These are phyloP conservation scores for Cladorrhinum sp. DNA, from an alignment of 2,329 filamentous ascomycete genomes.

Conservation along the genomic window DNA sequence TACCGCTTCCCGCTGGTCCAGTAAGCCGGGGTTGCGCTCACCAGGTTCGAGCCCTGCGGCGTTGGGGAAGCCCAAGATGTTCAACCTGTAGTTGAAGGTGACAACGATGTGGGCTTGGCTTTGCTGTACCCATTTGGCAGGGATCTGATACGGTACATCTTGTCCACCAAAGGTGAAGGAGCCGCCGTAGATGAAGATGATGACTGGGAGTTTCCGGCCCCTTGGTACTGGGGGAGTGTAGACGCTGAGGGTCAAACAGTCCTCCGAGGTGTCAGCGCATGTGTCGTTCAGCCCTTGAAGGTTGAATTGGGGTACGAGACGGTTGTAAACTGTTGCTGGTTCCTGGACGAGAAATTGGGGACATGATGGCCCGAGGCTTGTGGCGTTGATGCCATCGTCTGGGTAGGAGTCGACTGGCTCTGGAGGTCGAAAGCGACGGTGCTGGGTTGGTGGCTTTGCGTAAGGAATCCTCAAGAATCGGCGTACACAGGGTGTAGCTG, in stretches of 20 bases:
- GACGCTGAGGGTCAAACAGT: slow-evolving; percentile 27
- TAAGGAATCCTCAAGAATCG: slow-evolving; percentile 33
- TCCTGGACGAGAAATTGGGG: slow-evolving; percentile 22
- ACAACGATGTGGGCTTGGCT: slow-evolving; percentile 32
- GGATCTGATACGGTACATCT: slow-evolving; percentile 30
- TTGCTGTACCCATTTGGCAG: slow-evolving; percentile 31
- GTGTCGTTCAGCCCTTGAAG: slow-evolving; percentile 24
- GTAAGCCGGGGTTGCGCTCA: slow-evolving; percentile 46
- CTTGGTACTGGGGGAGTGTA: slow-evolving; percentile 21
- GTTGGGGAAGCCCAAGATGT: slow-evolving; percentile 34
- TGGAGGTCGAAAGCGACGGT: slow-evolving; percentile 29
- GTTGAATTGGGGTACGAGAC: slow-evolving; percentile 27
- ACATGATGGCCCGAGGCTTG: slow-evolving; percentile 23
- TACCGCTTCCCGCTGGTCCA: slow-evolving; percentile 51
- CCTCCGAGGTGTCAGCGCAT: slow-evolving; percentile 22
- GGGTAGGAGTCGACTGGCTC: slow-evolving; percentile 15
- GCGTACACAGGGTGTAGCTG: slow-evolving; percentile 19
- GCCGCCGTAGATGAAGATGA: slow-evolving; percentile 31
- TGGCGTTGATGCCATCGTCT: slow-evolving; percentile 20
- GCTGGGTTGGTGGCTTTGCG: slow-evolving; percentile 29
- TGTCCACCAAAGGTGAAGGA: slow-evolving; percentile 29
- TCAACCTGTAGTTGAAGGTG: slow-evolving; percentile 32
- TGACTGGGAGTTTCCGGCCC: slow-evolving; percentile 20
- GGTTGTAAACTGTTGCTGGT: slow-evolving; percentile 17
- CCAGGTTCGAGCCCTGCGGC: slow-evolving; percentile 24